phyloP scores from a whole-genome alignment of 345 rosid genomes.

The Psidium friedrichsthalianum region DNA sequence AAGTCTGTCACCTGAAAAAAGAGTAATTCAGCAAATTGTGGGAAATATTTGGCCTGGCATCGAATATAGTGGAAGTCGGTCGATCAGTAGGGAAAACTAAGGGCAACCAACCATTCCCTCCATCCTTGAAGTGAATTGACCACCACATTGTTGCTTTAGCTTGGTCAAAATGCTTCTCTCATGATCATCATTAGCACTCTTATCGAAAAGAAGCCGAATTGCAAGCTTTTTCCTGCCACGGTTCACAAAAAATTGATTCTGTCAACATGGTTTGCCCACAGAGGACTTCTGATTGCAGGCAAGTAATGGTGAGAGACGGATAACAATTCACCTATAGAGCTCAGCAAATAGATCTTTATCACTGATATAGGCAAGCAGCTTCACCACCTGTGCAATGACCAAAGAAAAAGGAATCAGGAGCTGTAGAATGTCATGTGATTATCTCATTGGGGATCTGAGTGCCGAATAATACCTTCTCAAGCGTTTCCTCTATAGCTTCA shows the following conservation, averaged over 20 bases:
- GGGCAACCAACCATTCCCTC: constrained; percentile 48
- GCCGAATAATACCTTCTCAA: constrained; percentile 37
- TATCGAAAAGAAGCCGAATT: constrained; percentile 38
- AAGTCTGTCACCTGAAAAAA: constrained; percentile 58
- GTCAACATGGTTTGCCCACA: background rate
- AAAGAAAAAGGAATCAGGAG: background rate
- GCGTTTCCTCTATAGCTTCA: constrained; percentile 56
- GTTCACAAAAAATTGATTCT: background rate
- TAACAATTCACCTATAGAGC: constrained; percentile 45
- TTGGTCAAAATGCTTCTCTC: constrained; percentile 65
- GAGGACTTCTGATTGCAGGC: background rate
- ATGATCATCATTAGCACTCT: constrained; percentile 61
- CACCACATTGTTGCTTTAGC: constrained; percentile 70
- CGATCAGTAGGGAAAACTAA: no score
- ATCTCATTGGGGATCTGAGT: no score
- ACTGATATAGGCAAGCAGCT: constrained; percentile 70
- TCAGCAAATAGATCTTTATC: constrained; percentile 88
- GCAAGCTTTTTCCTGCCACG: constrained; percentile 62
- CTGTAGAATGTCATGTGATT: no score
- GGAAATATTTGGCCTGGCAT: no score
- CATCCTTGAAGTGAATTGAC: constrained; percentile 78
- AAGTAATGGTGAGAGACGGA: background rate
- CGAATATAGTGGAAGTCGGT: no score
- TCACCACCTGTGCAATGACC: constrained; percentile 48
- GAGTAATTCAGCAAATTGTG: no score